Evolutionary conservation across 768 basidiomycete species (phyloP).

Genomic region (Vararia minispora): DNA sequence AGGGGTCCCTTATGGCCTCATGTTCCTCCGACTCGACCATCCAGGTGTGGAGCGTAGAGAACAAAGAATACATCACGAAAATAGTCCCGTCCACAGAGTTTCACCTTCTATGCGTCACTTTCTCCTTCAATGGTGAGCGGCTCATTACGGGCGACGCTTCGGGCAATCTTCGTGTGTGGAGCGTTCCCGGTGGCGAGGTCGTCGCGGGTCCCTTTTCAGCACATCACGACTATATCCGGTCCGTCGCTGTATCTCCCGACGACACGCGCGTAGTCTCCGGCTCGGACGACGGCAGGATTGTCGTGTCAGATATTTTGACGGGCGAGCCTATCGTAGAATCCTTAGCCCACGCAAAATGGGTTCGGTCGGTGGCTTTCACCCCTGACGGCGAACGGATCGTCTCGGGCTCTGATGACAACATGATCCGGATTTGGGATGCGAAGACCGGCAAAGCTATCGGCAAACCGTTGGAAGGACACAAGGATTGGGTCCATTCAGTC

Average conservation of each 20-base stretch:
- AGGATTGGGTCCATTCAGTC: not conserved
- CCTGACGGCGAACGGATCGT: not conserved
- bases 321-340: slow-evolving; percentile 7
- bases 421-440: slow-evolving; percentile 8
- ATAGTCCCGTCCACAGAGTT: not conserved
- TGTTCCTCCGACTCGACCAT: too few relatives aligned
- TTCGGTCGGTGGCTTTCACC: not conserved
- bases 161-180: too few relatives aligned
- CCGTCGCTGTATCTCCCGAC: slow-evolving; percentile 8
- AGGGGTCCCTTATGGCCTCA: too few relatives aligned
- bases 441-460: slow-evolving; percentile 5
- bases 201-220: too few relatives aligned
- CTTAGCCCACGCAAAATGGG: slow-evolving; percentile 1
- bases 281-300: not conserved
- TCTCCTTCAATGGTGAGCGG: too few relatives aligned
- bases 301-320: slow-evolving; percentile 7
- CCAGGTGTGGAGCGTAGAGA: slow-evolving; percentile 6
- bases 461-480: slow-evolving; percentile 11
- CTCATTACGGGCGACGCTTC: too few relatives aligned
- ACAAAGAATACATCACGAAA: not conserved
- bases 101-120: too few relatives aligned
- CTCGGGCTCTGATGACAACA: slow-evolving; percentile 1
- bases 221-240: slow-evolving; percentile 3
- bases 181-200: too few relatives aligned
- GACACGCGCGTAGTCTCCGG: slow-evolving; percentile 6